A percentile compares a stretch with the other conserved stretches of the same genome.
Conservation (phyloP, 1,284 basidiomycete species). For the Agroathelia rolfsii region DNA sequence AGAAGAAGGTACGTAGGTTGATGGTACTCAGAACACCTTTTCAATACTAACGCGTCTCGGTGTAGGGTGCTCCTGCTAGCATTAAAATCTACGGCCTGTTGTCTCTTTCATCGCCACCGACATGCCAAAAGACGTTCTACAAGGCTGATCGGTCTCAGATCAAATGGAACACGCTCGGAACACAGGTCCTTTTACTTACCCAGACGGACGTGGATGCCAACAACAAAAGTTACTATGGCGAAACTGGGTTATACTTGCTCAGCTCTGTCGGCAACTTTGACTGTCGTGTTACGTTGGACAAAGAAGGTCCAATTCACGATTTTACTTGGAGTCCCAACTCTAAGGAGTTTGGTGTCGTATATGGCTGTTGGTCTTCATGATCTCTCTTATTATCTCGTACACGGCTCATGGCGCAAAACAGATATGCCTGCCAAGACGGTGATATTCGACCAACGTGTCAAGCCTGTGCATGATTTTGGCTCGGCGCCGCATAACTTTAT, state of each 20-base stretch:
- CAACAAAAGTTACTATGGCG: slow-evolving; percentile 97
- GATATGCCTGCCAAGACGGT: slow-evolving; percentile 94
- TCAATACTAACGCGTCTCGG: slow-evolving; percentile 3
- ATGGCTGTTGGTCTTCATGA: slow-evolving; percentile 71
- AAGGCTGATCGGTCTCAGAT: slow-evolving; percentile 91
- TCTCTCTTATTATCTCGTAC: slow-evolving; percentile 3
- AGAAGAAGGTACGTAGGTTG: slow-evolving; percentile 67
- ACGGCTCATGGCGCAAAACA: slow-evolving; percentile 21
- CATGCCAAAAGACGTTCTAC: slow-evolving; percentile 86
- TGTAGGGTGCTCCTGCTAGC: slow-evolving; percentile 81
- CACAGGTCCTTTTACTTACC: slow-evolving; percentile 80
- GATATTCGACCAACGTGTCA: slow-evolving; percentile 87
- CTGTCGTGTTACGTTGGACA: slow-evolving; percentile 86
- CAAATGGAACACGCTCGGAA: slow-evolving; percentile 94
- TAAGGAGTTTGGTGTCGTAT: slow-evolving; percentile 92
- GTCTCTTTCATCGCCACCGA: slow-evolving; percentile 49
- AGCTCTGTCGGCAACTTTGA: slow-evolving; percentile 95
- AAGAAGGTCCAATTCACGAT: slow-evolving; percentile 96
- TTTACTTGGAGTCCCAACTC: slow-evolving; percentile 97
- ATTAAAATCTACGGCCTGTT: slow-evolving; percentile 79
- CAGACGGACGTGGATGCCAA: slow-evolving; percentile 96
- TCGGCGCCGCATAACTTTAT: slow-evolving; percentile 86
- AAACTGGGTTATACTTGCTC: slow-evolving; percentile 91
- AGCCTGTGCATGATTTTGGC: slow-evolving; percentile 86
- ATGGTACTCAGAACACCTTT: slow-evolving; percentile 4